Conservation (phyloP, 345 rosid genomes). For the Eucalyptus polybractea region DNA sequence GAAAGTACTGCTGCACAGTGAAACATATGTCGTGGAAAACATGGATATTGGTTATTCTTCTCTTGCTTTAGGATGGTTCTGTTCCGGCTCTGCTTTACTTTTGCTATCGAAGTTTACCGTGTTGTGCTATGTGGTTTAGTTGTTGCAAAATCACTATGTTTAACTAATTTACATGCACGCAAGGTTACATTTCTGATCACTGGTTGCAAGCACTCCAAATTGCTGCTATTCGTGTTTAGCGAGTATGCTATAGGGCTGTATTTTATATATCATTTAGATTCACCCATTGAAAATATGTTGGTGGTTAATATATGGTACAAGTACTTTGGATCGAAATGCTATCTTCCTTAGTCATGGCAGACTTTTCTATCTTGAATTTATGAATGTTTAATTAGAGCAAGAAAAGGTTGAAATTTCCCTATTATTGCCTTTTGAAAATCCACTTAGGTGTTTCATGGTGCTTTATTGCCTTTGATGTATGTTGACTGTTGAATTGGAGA, state of each 20-base stretch:
- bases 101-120: neutral
- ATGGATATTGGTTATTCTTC: neutral
- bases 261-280: neutral
- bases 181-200: neutral
- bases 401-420: neutral
- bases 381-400: neutral
- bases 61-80: neutral
- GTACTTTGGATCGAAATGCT: neutral
- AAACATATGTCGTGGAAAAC: neutral
- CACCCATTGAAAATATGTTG: neutral
- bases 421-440: neutral
- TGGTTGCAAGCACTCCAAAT: neutral
- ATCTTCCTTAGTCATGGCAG: neutral
- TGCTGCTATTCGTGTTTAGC: neutral
- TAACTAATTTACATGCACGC: neutral
- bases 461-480: neutral
- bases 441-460: neutral
- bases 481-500: neutral
- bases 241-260: neutral
- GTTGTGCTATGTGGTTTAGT: neutral
- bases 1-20: neutral
- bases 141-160: neutral
- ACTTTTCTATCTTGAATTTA: neutral
- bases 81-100: neutral
- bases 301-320: neutral